Evolutionary conservation across 805 yeast genomes (phyloP).

Genomic region (Wickerhamiella brachini): DNA sequence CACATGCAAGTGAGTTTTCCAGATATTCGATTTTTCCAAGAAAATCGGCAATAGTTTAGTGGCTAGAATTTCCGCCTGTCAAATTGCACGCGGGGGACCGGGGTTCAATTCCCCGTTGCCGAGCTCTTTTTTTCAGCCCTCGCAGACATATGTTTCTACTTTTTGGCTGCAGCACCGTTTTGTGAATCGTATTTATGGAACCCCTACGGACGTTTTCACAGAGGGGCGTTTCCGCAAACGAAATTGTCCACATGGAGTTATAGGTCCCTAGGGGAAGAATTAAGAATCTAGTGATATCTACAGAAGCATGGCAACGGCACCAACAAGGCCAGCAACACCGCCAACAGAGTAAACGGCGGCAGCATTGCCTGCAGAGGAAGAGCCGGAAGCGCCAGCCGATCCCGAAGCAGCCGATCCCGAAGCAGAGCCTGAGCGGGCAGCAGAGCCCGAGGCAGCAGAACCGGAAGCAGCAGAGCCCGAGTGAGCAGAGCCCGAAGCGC

Average conservation of each 20-base stretch:
- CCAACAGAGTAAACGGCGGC: not conserved
- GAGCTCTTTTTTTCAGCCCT: conserved; percentile 9
- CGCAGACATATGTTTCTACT: too few relatives aligned
- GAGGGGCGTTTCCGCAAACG: too few relatives aligned
- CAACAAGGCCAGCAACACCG: not conserved
- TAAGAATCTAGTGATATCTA: not conserved
- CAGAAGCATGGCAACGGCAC: not conserved
- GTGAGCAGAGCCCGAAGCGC: conserved; percentile 8
- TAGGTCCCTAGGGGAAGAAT: too few relatives aligned
- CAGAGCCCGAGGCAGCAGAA: conserved; percentile 6
- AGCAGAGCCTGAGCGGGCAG: not conserved
- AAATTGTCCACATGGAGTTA: too few relatives aligned
- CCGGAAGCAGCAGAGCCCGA: conserved; percentile 4
- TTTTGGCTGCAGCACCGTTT: too few relatives aligned
- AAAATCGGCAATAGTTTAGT: conserved; percentile 27
- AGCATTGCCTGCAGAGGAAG: not conserved
- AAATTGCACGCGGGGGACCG: conserved; percentile 16
- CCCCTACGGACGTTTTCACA: too few relatives aligned
- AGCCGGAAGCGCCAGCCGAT: not conserved
- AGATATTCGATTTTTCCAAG: not conserved
- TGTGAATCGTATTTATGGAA: too few relatives aligned
- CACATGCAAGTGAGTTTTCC: not conserved
- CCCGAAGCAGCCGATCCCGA: not conserved
- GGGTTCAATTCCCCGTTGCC: conserved; percentile 17
- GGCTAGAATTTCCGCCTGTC: conserved; percentile 30